Evolutionary conservation across 371 early-diverging fungal species (phyloP), one percentile per base, ranked within the genome.

Genomic region (Mucor indicus): DNA sequence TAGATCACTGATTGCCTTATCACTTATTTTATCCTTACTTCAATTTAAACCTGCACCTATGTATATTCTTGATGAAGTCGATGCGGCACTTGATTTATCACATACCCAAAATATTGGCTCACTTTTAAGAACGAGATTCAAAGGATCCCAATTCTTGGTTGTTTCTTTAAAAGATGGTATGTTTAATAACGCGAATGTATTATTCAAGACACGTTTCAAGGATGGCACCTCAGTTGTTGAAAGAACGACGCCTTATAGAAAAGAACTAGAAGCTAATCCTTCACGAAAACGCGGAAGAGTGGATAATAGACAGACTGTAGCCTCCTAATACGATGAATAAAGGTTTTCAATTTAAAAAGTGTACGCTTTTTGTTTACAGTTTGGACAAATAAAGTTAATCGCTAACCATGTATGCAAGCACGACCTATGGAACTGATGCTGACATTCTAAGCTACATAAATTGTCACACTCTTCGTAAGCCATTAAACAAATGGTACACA

Each of bases 11-110:
- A 89, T 98, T 43, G 99, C 99, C 0, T 79, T 99, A 16, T 94
- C 99, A 3, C 68, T 99, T 42, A 98, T 99, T 50, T 80, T 99
- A 41, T 86, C 98, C 12, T 79, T 99, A 35, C 81, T 99, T 12
- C 97, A 97, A 72, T 98, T 95, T 72, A 98, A 96, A 64, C 99
- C 99, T 4, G 98, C 99, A 0, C 99, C 99, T 3, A 98, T 99
- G 95, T 99, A 99, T 72, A 96, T 99, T 69, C 80, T 99, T 38
- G 99, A 99, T 76, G 99, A 99, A 71, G 94, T 99, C 1, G 99
- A 99, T 76, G 94, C 99, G 3, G 99, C 99, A 2, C 81, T 99
- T 35, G 99, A 99, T 81, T 72, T 97, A 30, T 93, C 91, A 4
- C 99, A 99, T 64, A 99, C 99, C 5, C 98, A 99, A 63, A 95